A percentile compares a stretch with the other conserved stretches of the same genome.
phyloP scores from a whole-genome alignment of 1,284 basidiomycete genomes.

The Austroboletus niveus region DNA sequence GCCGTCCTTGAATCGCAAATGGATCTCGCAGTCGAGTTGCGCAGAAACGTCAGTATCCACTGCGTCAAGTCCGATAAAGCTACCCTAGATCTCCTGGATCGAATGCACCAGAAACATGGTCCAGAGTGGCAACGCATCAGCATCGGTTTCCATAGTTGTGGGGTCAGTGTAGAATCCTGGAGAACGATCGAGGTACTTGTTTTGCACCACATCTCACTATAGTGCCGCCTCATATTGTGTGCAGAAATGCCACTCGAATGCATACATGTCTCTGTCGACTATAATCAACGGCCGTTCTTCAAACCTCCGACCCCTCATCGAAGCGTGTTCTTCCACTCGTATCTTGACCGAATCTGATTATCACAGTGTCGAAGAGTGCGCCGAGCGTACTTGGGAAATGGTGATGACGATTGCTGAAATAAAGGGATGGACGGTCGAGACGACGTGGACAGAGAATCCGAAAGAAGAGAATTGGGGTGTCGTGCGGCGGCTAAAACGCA shows the following conservation, averaged over 20 bases:
- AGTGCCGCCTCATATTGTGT: constrained; percentile 7
- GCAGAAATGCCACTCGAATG: constrained; percentile 65
- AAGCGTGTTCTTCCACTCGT: constrained; percentile 54
- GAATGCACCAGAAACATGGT: constrained; percentile 51
- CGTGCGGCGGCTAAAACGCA: constrained; percentile 60
- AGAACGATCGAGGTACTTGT: constrained; percentile 56
- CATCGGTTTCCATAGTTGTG: constrained; percentile 78
- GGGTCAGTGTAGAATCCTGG: constrained; percentile 69
- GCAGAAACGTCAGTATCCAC: constrained; percentile 73
- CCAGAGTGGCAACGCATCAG: constrained; percentile 57
- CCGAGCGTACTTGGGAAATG: constrained; percentile 69
- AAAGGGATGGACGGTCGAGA: constrained; percentile 66
- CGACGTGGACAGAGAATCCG: constrained; percentile 47
- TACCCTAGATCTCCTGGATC: constrained; percentile 59
- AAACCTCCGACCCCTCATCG: constrained; percentile 57
- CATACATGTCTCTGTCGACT: constrained; percentile 77
- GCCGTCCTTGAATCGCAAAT: constrained; percentile 73
- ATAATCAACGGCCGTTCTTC: constrained; percentile 70
- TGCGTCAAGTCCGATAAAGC: constrained; percentile 71
- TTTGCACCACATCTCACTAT: neutral
- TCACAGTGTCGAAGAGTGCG: constrained; percentile 50
- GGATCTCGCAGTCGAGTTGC: constrained; percentile 68
- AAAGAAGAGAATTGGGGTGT: constrained; percentile 52
- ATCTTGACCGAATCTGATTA: constrained; percentile 80
- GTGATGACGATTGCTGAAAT: constrained; percentile 57